These are phyloP conservation scores for Epichloe brachyelytri DNA, from an alignment of 2,329 filamentous ascomycete species.

Conservation along the genomic window DNA sequence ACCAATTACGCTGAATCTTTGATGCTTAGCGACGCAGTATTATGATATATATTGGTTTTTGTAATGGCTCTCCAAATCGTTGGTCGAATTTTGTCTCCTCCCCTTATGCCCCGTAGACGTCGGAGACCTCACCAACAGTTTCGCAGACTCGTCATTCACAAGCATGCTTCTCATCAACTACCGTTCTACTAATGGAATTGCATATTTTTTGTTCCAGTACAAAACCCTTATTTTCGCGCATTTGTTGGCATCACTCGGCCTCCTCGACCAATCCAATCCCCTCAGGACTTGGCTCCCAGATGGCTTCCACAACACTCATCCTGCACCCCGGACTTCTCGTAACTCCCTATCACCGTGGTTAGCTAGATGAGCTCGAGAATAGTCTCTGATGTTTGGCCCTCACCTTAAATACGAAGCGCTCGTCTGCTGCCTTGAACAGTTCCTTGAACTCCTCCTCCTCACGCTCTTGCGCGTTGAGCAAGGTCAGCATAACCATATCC, in stretches of 20 bases:
- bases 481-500: conserved; percentile 38
- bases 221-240: no score
- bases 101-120: no score
- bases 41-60: rapidly evolving
- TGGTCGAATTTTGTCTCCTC: no score
- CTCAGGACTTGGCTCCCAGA: conserved; percentile 23
- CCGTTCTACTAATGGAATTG: no score
- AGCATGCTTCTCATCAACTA: no score
- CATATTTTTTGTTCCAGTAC: no score
- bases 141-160: no score
- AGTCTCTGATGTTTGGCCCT: not conserved
- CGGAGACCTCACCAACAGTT: no score
- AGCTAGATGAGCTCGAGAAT: not conserved
- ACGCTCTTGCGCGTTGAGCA: conserved; percentile 40
- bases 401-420: conserved; percentile 30
- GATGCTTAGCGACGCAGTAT: rapidly evolving
- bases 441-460: conserved; percentile 30
- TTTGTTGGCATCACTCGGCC: not conserved
- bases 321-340: conserved; percentile 27
- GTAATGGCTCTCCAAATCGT: not conserved
- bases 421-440: conserved; percentile 30
- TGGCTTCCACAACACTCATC: conserved; percentile 36
- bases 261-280: not conserved
- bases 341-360: conserved; percentile 20
- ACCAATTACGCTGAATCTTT: conserved; percentile 12